Evolutionary conservation across 2,329 filamentous ascomycete species (phyloP), one percentile per base, ranked within the genome.

Genomic region (Keithomyces neogunnii): DNA sequence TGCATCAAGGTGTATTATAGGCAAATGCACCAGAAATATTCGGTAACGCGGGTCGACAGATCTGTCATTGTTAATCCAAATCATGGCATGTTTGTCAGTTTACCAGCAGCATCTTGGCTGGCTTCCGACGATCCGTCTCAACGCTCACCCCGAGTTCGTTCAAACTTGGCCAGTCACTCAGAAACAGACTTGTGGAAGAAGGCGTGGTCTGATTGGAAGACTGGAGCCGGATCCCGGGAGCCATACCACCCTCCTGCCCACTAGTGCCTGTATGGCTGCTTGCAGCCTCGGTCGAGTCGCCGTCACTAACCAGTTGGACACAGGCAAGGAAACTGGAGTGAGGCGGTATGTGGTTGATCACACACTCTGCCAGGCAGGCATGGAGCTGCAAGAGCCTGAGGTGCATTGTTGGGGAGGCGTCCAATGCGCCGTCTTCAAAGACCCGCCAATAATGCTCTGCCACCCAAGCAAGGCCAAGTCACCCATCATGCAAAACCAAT

Each of bases 201-300:
- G 19, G 19, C 45, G 53, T 49, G 44, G 49, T 54, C 45, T 58
- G 56, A 54, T 56, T 56, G 56, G 56, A 51, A 36, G 33, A 19
- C 35, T 51, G 33, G 51, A 50, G 38, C 51, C 55, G 54, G 50
- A 55, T 55, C 51, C 49, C 53, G 53, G 51, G 47, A 52, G 42
- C 30, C 11, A 39, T 48, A 48, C 45, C 45, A 39, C 39, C 45
- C 28, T 42, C 36, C 42, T 45, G 26, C 11, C 45, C 30, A 33
- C 36, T 49, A 40, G 43, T 30, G 39, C 43, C 43, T 28, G 45
- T 40, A 36, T 46, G 45, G 47, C 54, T 51, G 54, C 54, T 48
- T 50, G 50, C 54, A 55, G 54, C 51, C 49, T 55, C 47, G 49
- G 44, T 50, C 46, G 26, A 44, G 50, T 30, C 46, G 53, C 53